Percentiles rank a stretch among this genome's conserved stretches.
Conservation (phyloP, 495 filamentous ascomycete species). For the Corynascus novoguineensis region DNA sequence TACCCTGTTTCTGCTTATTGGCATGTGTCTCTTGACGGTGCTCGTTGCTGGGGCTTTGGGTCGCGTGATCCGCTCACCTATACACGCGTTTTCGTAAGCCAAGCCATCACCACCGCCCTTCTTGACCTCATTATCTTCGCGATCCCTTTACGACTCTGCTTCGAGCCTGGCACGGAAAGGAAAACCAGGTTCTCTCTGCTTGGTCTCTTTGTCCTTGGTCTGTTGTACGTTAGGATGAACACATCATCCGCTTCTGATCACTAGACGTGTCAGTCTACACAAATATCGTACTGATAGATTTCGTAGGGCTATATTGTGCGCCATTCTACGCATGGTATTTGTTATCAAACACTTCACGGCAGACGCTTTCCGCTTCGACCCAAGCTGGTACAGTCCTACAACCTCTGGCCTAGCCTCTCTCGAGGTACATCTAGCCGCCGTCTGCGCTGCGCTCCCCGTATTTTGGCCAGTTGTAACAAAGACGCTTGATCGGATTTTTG, state of each 20-base stretch:
- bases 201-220: slow-evolving; percentile 20
- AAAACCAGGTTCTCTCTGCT: slow-evolving; percentile 19
- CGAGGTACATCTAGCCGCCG: slow-evolving; percentile 27
- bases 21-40: slow-evolving; percentile 6
- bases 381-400: slow-evolving; percentile 28
- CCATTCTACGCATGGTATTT: not conserved
- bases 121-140: slow-evolving; percentile 27
- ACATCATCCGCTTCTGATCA: slow-evolving; percentile 20
- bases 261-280: slow-evolving; percentile 17
- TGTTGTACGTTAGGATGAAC: slow-evolving; percentile 13
- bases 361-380: slow-evolving; percentile 14
- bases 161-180: slow-evolving; percentile 12
- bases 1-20: slow-evolving; percentile 22
- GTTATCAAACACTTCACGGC: not conserved
- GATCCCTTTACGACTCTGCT: slow-evolving; percentile 27
- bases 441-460: slow-evolving; percentile 30
- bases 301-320: slow-evolving; percentile 13
- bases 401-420: slow-evolving; percentile 23
- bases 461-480: slow-evolving; percentile 26
- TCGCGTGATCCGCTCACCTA: slow-evolving; percentile 18
- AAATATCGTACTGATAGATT: not conserved
- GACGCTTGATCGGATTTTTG: slow-evolving; percentile 26
- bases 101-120: slow-evolving; percentile 23
- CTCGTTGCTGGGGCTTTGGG: slow-evolving; percentile 28
- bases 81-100: slow-evolving; percentile 17